phyloP scores from a whole-genome alignment of 768 basidiomycete species.

The Ramaria sp. region DNA sequence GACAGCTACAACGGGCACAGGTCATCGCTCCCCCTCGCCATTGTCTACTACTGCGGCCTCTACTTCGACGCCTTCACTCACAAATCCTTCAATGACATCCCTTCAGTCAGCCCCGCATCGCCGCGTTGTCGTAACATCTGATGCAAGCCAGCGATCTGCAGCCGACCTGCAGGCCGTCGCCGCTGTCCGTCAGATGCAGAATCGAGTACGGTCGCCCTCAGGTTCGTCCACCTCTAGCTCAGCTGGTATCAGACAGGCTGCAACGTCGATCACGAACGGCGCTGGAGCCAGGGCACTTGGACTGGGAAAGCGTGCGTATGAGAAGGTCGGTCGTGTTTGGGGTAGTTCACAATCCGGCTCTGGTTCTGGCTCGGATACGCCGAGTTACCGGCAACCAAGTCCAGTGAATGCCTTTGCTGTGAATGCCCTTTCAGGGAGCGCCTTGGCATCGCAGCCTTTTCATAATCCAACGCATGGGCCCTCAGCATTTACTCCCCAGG shows the following conservation, averaged over 20 bases:
- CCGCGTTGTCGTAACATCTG: not conserved
- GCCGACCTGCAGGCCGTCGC: not conserved
- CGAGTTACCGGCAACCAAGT: constrained; percentile 33
- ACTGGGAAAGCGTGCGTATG: constrained; percentile 55
- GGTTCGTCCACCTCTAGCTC: not conserved
- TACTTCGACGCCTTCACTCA: constrained; percentile 10
- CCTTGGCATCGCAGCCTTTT: not conserved
- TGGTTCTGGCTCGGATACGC: constrained; percentile 24
- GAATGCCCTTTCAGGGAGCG: not conserved
- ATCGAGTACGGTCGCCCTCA: constrained; percentile 5
- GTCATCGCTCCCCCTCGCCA: constrained; percentile 12
- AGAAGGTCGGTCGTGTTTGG: constrained; percentile 63
- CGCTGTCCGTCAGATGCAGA: constrained; percentile 5
- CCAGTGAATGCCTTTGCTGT: constrained; percentile 6
- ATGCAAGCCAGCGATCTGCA: not conserved
- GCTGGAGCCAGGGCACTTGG: constrained; percentile 56
- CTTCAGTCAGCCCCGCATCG: not conserved
- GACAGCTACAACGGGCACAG: constrained; percentile 22
- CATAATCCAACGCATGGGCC: not conserved
- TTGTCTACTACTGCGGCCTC: constrained; percentile 10
- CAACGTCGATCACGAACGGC: constrained; percentile 60
- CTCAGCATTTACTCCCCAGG: constrained; percentile 14
- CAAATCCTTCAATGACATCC: not conserved
- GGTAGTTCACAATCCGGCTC: constrained; percentile 19
- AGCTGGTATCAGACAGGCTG: constrained; percentile 39